Percentiles rank a stretch among this genome's conserved stretches.
Conservation (phyloP, 1,139 yeast species). For the Saccharomycopsis hybrid region DNA sequence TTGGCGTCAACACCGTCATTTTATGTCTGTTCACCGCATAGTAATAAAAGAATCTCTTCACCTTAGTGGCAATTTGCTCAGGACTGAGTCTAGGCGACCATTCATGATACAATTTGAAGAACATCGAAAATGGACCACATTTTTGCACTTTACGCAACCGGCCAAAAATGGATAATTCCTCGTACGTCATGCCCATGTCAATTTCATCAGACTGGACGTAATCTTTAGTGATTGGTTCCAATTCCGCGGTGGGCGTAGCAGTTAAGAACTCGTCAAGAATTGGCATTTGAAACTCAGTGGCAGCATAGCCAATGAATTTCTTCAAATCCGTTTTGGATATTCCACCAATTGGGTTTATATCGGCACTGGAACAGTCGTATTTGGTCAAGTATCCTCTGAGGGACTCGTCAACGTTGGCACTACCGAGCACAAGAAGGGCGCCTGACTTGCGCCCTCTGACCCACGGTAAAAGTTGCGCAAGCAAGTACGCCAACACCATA, state of each 20-base stretch:
- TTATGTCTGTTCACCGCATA: constrained; percentile 95
- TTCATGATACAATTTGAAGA: constrained; percentile 77
- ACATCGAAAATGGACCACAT: constrained; percentile 96
- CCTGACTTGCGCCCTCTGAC: constrained; percentile 59
- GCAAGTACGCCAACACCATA: constrained; percentile 88
- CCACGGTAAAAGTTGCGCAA: constrained; percentile 96
- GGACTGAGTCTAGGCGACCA: constrained; percentile 88
- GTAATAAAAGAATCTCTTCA: constrained; percentile 83
- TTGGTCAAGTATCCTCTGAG: constrained; percentile 92
- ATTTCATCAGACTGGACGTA: constrained; percentile 95
- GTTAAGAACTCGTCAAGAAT: constrained; percentile 68
- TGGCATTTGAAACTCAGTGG: constrained; percentile 62
- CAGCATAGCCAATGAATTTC: constrained; percentile 76
- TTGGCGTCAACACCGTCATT: constrained; percentile 93
- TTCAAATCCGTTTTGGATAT: constrained; percentile 90
- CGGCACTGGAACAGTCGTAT: constrained; percentile 96
- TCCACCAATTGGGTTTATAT: constrained; percentile 95
- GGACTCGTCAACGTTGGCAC: constrained; percentile 98
- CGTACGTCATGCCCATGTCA: constrained; percentile 98
- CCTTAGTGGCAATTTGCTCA: constrained; percentile 82
- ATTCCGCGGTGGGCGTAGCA: constrained; percentile 96
- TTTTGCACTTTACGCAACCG: constrained; percentile 83
- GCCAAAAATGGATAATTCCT: constrained; percentile 90
- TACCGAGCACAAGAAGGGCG: constrained; percentile 84
- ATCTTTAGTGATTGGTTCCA: constrained; percentile 88